Evolutionary conservation across 106 monocot species (phyloP).

Genomic region (Ottelia alismoides): DNA sequence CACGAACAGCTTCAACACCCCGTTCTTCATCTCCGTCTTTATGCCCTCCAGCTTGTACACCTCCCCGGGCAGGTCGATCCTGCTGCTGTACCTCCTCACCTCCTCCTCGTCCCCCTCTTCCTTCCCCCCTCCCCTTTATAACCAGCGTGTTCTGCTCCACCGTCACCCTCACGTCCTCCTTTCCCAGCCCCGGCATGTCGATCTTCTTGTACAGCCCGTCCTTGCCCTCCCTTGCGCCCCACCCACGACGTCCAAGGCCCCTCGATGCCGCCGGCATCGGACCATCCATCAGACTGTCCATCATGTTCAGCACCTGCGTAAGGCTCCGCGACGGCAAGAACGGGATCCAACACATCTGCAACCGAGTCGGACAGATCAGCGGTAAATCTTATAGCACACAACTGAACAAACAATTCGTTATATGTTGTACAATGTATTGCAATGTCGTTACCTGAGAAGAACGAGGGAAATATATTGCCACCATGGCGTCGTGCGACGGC

Average conservation of each 20-base stretch:
- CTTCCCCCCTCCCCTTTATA: conserved; percentile 6
- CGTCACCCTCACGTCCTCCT: conserved; percentile 15
- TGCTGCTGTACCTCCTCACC: conserved; percentile 27
- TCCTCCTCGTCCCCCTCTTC: background rate
- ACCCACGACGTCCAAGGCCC: conserved; percentile 5
- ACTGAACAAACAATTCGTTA: too few species aligned
- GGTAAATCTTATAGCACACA: too few species aligned
- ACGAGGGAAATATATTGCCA: too few species aligned
- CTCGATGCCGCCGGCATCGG: too few species aligned
- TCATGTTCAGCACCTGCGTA: too few species aligned
- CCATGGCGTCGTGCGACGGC: too few species aligned
- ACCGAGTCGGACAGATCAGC: too few species aligned
- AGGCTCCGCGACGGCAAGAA: too few species aligned
- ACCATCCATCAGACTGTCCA: too few species aligned
- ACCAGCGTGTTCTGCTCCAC: conserved; percentile 15
- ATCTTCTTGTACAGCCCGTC: conserved; percentile 12
- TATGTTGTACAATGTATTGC: too few species aligned
- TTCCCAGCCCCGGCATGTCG: conserved; percentile 16
- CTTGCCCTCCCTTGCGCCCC: conserved; percentile 9
- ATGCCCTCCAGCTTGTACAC: conserved; percentile 48
- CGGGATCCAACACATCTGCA: too few species aligned
- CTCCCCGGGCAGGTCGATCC: conserved; percentile 42
- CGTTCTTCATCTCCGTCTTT: conserved; percentile 77
- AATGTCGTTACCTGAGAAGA: too few species aligned
- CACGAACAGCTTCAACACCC: conserved; percentile 50